Percentiles rank a stretch among this genome's conserved stretches.
Conservation (phyloP, 768 basidiomycete genomes). For the Royoungia palumana region DNA sequence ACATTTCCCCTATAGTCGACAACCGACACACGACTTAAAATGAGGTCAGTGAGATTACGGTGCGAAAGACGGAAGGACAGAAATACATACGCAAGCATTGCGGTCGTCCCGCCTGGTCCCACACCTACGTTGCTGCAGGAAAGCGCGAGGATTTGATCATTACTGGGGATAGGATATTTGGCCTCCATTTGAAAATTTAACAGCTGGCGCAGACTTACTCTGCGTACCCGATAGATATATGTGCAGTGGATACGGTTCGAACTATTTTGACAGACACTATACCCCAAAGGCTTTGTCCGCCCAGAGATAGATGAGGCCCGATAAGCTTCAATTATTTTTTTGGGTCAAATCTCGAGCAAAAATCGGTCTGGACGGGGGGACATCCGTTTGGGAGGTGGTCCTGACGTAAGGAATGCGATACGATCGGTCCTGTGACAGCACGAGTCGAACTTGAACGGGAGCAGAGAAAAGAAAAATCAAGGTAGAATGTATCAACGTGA, state of each 20-base stretch:
- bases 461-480: slow-evolving; percentile 19
- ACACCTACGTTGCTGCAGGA: slow-evolving; percentile 74
- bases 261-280: slow-evolving; percentile 15
- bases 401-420: slow-evolving; percentile 23
- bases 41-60: slow-evolving; percentile 7
- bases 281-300: slow-evolving; percentile 13
- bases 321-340: slow-evolving; percentile 26
- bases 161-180: slow-evolving; percentile 32
- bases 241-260: slow-evolving; percentile 10
- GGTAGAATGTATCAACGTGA: slow-evolving; percentile 19
- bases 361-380: slow-evolving; percentile 12
- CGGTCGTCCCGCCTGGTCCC: slow-evolving; percentile 76
- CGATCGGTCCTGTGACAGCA: slow-evolving; percentile 12
- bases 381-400: slow-evolving; percentile 11
- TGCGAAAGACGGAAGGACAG: slow-evolving; percentile 2
- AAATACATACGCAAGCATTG: slow-evolving; percentile 71
- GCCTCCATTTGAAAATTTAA: slow-evolving; percentile 26
- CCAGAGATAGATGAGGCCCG: slow-evolving; percentile 19
- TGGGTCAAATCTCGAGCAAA: slow-evolving; percentile 15
- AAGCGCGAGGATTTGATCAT: slow-evolving; percentile 53
- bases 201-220: slow-evolving; percentile 17
- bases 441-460: slow-evolving; percentile 12
- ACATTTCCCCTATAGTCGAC: slow-evolving; percentile 56
- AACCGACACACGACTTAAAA: slow-evolving; percentile 47
- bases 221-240: slow-evolving; percentile 23